Conservation (phyloP, 768 basidiomycete genomes). For the Hirschioporus abietinus region DNA sequence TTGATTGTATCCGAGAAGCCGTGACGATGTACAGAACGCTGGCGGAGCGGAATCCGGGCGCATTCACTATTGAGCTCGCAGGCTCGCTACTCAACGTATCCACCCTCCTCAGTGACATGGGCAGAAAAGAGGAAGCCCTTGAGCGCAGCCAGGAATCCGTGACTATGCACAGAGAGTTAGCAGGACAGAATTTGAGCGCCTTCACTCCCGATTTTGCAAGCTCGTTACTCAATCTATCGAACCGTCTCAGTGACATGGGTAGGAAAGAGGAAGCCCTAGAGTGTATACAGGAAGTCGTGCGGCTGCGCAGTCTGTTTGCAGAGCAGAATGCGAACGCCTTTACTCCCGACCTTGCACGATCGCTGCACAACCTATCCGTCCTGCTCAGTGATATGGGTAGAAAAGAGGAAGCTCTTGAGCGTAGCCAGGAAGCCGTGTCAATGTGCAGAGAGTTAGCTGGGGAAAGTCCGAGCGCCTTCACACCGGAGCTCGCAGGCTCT, state of each 20-base stretch:
- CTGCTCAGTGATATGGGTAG: constrained; percentile 4
- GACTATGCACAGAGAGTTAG: too few relatives aligned
- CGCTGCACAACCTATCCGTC: constrained; percentile 9
- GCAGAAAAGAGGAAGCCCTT: too few relatives aligned
- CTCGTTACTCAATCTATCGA: too few relatives aligned
- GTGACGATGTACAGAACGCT: not conserved
- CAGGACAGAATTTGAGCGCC: too few relatives aligned
- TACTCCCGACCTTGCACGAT: constrained; percentile 9
- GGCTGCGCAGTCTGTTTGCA: constrained; percentile 1
- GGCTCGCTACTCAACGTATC: too few relatives aligned
- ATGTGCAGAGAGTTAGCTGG: constrained; percentile 9
- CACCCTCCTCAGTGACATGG: too few relatives aligned
- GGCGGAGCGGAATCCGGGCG: not conserved
- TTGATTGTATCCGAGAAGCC: constrained; percentile 7
- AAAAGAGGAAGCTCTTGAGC: constrained; percentile 9
- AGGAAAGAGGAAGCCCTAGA: too few relatives aligned
- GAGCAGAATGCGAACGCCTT: not conserved
- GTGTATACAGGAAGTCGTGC: too few relatives aligned
- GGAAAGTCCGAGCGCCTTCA: constrained; percentile 8
- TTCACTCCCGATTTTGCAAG: too few relatives aligned
- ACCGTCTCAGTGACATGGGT: too few relatives aligned
- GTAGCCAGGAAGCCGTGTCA: constrained; percentile 8
- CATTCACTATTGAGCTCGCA: not conserved
- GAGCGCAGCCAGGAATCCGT: too few relatives aligned
- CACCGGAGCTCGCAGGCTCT: constrained; percentile 7